Percentiles rank a stretch among this genome's conserved stretches.
phyloP scores from a whole-genome alignment of 106 monocot species.

The Dendrobium officinale region DNA sequence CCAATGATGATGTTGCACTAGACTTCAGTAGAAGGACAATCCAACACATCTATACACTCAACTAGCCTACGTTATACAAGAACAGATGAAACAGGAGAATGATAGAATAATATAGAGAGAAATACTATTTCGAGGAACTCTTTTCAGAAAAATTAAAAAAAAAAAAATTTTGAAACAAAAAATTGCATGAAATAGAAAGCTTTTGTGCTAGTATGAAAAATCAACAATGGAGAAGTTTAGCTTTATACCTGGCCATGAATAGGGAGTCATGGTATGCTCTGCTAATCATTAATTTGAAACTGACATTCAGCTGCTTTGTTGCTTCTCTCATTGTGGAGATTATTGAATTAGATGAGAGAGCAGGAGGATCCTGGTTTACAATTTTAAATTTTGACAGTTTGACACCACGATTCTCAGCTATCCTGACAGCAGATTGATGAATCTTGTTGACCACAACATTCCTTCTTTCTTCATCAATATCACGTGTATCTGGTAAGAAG shows the following conservation, averaged over 20 bases:
- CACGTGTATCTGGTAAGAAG: constrained; percentile 67
- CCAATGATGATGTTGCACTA: neutral
- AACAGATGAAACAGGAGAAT: neutral
- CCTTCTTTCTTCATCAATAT: constrained; percentile 89
- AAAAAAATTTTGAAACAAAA: neutral
- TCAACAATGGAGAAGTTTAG: neutral
- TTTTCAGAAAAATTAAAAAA: neutral
- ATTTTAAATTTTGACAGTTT: constrained; percentile 70
- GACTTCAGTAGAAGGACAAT: neutral
- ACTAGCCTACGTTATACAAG: neutral
- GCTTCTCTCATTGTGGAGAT: constrained; percentile 55
- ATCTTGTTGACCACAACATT: constrained; percentile 68
- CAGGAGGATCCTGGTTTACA: constrained; percentile 93
- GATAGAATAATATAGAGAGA: neutral
- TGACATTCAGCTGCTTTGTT: constrained; percentile 55
- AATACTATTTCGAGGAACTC: neutral
- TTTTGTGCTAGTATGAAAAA: neutral
- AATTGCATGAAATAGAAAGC: neutral
- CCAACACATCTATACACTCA: neutral
- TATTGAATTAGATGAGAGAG: constrained; percentile 48
- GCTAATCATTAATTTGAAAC: constrained; percentile 80
- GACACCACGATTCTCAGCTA: constrained; percentile 61
- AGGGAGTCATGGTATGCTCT: constrained; percentile 98
- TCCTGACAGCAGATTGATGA: constrained; percentile 56
- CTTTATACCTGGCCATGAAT: constrained; percentile 89